Base-by-base conservation (phyloP, 495 filamentous ascomycete species). In the Poronia punctata region DNA sequence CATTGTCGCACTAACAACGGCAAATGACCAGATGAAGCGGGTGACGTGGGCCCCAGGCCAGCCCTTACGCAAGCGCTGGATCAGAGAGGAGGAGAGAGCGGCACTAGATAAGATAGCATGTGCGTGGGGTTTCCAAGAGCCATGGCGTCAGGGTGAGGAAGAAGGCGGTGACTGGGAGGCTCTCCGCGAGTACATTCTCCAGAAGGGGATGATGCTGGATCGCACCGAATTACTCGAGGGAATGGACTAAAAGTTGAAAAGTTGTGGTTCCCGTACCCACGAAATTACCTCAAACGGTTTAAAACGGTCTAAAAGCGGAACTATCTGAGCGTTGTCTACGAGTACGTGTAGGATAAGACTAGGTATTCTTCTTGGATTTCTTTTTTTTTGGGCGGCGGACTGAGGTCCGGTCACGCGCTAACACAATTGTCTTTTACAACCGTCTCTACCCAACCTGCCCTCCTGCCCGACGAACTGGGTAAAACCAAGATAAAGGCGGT, bases 21-120 rank as follows among this genome's bases (percentile, higher is more conserved):
- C 77, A 14, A 96, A 95, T 64, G 88, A 95, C 59, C 88, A 97
- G 58, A 93, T 95, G 84, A 80, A 87, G 41, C 78, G 92, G 3
- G 85, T 97, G 21, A 84, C 81, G 3, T 98, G 93, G 93, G 69
- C 79, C 9, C 66, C 71, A 9, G 92, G 92, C 2, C 80, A 82
- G 17, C 84, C 86, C 17, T 63, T 98, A 52, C 70, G 82, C 45
- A 68, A 89, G 45, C 75, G 93, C n/a, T 97, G 88, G 88, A 57
- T 95, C 26, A 72, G 86, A 23, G 92, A 98, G 65, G 88, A 95
- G 35, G 92, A 98, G 65, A 74, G 92, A 15, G 84, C 80, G n/a
- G 86, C 90, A 7, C 60, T 89, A 43, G 92, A 98, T 68, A 80
- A 74, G 55, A 74, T 98, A 35, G 88, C 88, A 15, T 67, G 81